Conservation (phyloP, 129 eudicot species). For the Ambrosia artemisiifolia region DNA sequence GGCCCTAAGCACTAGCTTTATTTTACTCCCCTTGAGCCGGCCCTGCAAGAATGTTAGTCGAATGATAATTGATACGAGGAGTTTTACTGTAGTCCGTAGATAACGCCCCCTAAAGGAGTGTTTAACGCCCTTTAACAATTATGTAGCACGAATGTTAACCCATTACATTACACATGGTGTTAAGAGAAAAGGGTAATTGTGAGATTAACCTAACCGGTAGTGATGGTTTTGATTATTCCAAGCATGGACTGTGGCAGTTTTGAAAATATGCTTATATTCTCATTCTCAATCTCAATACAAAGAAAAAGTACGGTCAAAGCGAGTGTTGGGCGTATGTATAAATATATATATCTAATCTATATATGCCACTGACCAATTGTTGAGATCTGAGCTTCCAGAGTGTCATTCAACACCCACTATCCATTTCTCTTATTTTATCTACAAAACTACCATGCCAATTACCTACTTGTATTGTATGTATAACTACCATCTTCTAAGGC, state of each 20-base stretch:
- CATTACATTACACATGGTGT: too few relatives aligned
- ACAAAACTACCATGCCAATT: background rate
- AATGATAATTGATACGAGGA: too few relatives aligned
- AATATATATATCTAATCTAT: background rate
- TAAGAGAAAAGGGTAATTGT: too few relatives aligned
- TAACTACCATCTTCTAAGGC: background rate
- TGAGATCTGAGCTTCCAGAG: constrained; percentile 36
- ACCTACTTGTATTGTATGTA: background rate
- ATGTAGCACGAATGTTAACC: too few relatives aligned
- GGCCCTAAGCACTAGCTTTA: too few relatives aligned
- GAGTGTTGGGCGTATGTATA: constrained; percentile 24
- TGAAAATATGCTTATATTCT: constrained; percentile 31
- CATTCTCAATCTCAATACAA: constrained; percentile 30
- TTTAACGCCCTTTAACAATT: too few relatives aligned
- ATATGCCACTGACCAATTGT: constrained; percentile 30
- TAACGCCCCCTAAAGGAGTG: too few relatives aligned
- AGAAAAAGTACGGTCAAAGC: constrained; percentile 37
- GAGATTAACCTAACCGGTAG: too few relatives aligned
- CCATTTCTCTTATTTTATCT: constrained; percentile 2
- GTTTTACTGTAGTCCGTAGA: too few relatives aligned
- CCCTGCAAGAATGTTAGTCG: too few relatives aligned
- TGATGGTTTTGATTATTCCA: background rate
- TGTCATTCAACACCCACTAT: constrained; percentile 40
- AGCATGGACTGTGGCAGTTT: constrained; percentile 24
- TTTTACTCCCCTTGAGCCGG: too few relatives aligned